phyloP scores from a whole-genome alignment of 129 eudicot genomes.

The Tagetes erecta region DNA sequence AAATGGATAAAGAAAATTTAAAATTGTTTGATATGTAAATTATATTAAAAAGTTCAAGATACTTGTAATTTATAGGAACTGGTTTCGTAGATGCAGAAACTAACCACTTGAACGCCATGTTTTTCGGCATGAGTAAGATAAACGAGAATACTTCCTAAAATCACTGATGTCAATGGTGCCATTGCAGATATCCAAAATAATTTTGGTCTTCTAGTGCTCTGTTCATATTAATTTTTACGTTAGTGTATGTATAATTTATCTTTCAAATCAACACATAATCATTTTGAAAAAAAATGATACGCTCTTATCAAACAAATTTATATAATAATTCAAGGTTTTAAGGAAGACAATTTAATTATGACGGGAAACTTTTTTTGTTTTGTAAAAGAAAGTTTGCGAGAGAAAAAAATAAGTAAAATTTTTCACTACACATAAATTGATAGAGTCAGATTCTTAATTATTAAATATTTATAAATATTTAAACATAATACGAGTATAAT shows the following conservation, averaged over 20 bases:
- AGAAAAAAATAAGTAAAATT: too few species aligned
- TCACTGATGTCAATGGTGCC: constrained; percentile 89
- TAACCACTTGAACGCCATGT: constrained; percentile 96
- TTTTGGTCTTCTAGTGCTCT: constrained; percentile 75
- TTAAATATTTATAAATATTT: too few species aligned
- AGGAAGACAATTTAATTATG: too few species aligned
- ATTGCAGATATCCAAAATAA: constrained; percentile 91
- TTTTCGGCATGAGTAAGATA: constrained; percentile 90
- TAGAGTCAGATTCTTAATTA: too few species aligned
- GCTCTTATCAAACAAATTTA: too few species aligned
- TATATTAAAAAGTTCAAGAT: background rate
- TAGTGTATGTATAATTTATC: background rate
- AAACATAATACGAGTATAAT: too few species aligned
- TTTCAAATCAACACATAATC: too few species aligned
- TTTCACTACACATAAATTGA: too few species aligned
- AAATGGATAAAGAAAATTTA: background rate
- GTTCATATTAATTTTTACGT: constrained; percentile 16
- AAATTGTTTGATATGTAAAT: background rate
- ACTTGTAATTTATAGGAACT: background rate
- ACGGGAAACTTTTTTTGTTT: too few species aligned
- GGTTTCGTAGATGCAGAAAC: background rate
- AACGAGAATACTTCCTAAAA: constrained; percentile 77
- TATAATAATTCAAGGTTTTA: too few species aligned
- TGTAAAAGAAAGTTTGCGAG: too few species aligned
- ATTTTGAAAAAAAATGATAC: background rate